Base-by-base conservation (phyloP, 192 early-diverging fungal genomes). In the Coemansia guatemalensis region DNA sequence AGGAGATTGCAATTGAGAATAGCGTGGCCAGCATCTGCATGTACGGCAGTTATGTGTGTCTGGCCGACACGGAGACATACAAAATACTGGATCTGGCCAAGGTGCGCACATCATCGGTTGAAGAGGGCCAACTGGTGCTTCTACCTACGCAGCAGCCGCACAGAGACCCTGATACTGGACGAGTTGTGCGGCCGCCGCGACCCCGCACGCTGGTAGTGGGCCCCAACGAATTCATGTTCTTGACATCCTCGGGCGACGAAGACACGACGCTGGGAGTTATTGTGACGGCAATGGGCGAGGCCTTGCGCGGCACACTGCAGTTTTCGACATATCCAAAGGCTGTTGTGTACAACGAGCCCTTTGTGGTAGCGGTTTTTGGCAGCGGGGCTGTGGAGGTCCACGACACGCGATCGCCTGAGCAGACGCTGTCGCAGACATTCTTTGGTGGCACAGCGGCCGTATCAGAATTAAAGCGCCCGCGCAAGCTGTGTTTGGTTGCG, bases 251-350 rank as follows among this genome's bases (percentile, higher is more conserved):
- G 3, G 73, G 68, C 17, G 69, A 68, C 22, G 68, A 64, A 8
- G 58, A 62, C 29, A 30, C 69, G 1, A 81, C 78, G 32, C 48
- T 81, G 56, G 78, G 78, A 48, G 78, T 81, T 25, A 81, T 81
- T 3, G 73, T 81, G n/a, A 75, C 78, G 12, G 73, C 78, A 11
- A 27, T 64, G 59, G 78, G 78, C 58, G 78, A 81, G 69, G 78
- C 78, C 3, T 51, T 53, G 53, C 78, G 78, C 9, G 78, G 73
- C 53, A 81, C 78, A 17, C 50, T 81, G 47, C 78, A 81, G 73
- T 81, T 81, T 44, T 8, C 78, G 0, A 32, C 78, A 22, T 81
- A 75, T 52, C 78, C 78, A 39, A 62, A 61, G 32, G 61, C 73
- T 0, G 51, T 81, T 7, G 53, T 65, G 9, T 81, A 81, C 69